phyloP scores from a whole-genome alignment of 169 alveolate species.

The Eimeria maxima region DNA sequence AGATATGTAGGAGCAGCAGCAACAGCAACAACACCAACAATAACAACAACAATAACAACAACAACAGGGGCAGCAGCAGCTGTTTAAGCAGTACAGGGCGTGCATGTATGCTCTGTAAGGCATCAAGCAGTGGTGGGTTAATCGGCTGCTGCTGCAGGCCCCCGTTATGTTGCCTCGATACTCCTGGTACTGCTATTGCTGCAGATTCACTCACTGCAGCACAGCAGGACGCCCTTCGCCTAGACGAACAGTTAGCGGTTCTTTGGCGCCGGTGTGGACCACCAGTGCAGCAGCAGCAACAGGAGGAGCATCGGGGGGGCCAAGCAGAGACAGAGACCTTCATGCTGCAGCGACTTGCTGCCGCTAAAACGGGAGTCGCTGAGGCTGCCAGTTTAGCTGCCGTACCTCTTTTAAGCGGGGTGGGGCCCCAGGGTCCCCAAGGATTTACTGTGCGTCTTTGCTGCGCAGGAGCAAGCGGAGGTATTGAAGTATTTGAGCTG shows the following conservation, averaged over 20 bases:
- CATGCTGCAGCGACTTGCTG: conserved; percentile 27
- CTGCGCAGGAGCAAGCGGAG: conserved; percentile 53
- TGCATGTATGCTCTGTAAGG: conserved; percentile 3
- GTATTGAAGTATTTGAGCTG: conserved; percentile 25
- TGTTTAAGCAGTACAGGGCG: not conserved
- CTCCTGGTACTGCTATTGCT: not conserved
- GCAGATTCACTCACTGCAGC: not conserved
- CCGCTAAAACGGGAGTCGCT: conserved; percentile 33
- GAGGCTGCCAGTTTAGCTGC: conserved; percentile 31
- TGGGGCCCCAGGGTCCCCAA: not conserved
- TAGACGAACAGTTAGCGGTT: conserved; percentile 22
- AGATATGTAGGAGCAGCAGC: too few species aligned
- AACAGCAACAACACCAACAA: too few species aligned
- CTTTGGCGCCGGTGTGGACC: conserved; percentile 16
- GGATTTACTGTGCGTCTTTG: not conserved
- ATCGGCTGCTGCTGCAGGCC: conserved; percentile 60
- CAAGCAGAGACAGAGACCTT: not conserved
- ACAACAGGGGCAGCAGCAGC: too few species aligned
- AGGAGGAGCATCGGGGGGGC: not conserved
- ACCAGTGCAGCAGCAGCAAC: conserved; percentile 8
- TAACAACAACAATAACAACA: too few species aligned
- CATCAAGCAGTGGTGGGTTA: not conserved
- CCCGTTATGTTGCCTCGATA: not conserved
- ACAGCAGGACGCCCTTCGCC: conserved; percentile 33
- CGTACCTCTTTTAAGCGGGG: not conserved